Percentiles rank a stretch among this genome's conserved stretches.
These are phyloP conservation scores for Saccharomycopsis amapae DNA, from an alignment of 805 yeast species.

Conservation along the genomic window DNA sequence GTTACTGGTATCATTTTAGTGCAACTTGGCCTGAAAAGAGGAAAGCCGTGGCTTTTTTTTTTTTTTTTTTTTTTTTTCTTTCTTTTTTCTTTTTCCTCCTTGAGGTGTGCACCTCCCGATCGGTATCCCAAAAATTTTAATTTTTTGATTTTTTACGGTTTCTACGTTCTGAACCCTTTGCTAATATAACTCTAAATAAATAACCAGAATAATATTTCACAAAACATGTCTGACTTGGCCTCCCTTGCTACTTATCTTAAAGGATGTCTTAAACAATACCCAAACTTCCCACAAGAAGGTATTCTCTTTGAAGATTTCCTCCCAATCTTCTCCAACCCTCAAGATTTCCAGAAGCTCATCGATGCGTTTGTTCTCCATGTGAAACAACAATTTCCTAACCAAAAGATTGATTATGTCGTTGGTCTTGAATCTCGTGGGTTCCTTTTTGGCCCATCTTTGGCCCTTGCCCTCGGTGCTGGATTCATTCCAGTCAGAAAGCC, in stretches of 20 bases:
- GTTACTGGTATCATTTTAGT: too few species aligned
- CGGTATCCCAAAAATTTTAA: too few species aligned
- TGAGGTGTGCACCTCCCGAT: too few species aligned
- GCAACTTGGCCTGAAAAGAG: too few species aligned
- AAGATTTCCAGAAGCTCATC: constrained; percentile 69
- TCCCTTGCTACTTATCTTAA: constrained; percentile 34
- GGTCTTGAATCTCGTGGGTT: constrained; percentile 98
- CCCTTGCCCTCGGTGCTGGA: constrained; percentile 81
- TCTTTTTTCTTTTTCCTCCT: too few species aligned
- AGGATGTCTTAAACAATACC: constrained; percentile 65
- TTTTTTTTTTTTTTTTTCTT: too few species aligned
- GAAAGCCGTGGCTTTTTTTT: too few species aligned
- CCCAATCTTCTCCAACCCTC: constrained; percentile 85
- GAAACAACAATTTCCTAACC: constrained; percentile 40
- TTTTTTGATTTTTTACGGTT: too few species aligned
- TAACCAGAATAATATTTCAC: too few species aligned
- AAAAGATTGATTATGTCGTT: constrained; percentile 77
- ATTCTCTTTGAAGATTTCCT: constrained; percentile 91
- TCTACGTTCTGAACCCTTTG: too few species aligned
- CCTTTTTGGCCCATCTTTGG: constrained; percentile 91
- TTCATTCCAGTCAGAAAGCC: constrained; percentile 93
- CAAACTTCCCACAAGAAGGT: constrained; percentile 91
- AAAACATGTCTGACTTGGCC: background rate
- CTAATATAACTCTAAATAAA: too few species aligned
- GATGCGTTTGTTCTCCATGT: constrained; percentile 75